Percentiles rank a stretch among this genome's conserved stretches.
phyloP scores from a whole-genome alignment of 2,329 filamentous ascomycete genomes.

The Fusarium coicis region DNA sequence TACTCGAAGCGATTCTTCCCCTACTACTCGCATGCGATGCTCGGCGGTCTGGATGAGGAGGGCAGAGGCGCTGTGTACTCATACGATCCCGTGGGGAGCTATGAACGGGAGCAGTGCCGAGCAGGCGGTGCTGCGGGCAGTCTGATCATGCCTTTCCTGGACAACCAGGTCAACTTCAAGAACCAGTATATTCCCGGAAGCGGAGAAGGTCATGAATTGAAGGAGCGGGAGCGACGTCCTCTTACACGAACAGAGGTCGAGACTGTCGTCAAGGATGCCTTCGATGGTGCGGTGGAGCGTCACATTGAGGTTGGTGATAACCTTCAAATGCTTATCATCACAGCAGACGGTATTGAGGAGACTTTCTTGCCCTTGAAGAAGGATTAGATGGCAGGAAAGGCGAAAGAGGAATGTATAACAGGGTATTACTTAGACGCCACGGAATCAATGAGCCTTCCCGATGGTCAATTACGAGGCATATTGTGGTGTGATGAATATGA shows the following conservation, averaged over 20 bases:
- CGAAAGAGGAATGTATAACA: slow-evolving; percentile 48
- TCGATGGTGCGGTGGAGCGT: slow-evolving; percentile 96
- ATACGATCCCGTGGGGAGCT: slow-evolving; percentile 97
- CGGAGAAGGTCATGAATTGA: slow-evolving; percentile 82
- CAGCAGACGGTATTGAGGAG: slow-evolving; percentile 88
- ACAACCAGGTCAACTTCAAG: slow-evolving; percentile 99
- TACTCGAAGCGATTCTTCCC: slow-evolving; percentile 99
- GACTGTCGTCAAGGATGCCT: slow-evolving; percentile 93
- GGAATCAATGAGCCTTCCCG: slow-evolving; percentile 37
- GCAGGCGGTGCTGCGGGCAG: slow-evolving; percentile 92
- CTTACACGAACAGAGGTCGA: slow-evolving; percentile 80
- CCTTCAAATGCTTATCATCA: slow-evolving; percentile 95
- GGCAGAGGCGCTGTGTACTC: slow-evolving; percentile 95
- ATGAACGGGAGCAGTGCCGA: slow-evolving; percentile 95
- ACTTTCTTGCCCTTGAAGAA: slow-evolving; percentile 85
- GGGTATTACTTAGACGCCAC: slow-evolving; percentile 37
- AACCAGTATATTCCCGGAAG: slow-evolving; percentile 95
- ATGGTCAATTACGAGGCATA: background rate
- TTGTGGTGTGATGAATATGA: slow-evolving; percentile 2
- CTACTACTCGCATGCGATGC: slow-evolving; percentile 95
- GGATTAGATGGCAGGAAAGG: slow-evolving; percentile 67
- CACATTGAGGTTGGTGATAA: slow-evolving; percentile 99
- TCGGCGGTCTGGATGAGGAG: slow-evolving; percentile 93
- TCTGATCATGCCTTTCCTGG: slow-evolving; percentile 98
- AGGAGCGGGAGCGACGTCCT: slow-evolving; percentile 76